These are phyloP conservation scores for Xylogone sp. DNA, from an alignment of 2,329 filamentous ascomycete genomes.

Conservation along the genomic window DNA sequence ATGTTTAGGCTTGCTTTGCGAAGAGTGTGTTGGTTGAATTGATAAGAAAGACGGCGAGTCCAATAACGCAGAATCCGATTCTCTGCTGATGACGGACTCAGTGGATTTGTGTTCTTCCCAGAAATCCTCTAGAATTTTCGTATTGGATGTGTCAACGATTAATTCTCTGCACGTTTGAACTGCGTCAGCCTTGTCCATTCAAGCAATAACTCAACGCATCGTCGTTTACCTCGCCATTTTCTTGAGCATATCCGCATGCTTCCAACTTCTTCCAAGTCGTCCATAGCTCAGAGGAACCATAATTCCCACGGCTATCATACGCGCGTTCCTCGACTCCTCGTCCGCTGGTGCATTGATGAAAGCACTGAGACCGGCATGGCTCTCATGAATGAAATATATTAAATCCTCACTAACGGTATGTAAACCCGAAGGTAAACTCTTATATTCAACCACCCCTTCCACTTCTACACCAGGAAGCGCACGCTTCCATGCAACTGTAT, in stretches of 20 bases:
- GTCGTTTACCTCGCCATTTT: constrained; percentile 62
- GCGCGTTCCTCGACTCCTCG: constrained; percentile 77
- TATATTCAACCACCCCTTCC: constrained; percentile 90
- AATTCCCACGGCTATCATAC: constrained; percentile 88
- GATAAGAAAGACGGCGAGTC: constrained; percentile 38
- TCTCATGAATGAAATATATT: constrained; percentile 87
- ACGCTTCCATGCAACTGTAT: constrained; percentile 85
- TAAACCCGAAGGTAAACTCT: constrained; percentile 87
- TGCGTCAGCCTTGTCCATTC: constrained; percentile 18
- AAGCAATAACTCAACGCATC: background rate
- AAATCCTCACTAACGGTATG: constrained; percentile 87
- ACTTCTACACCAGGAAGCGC: constrained; percentile 66
- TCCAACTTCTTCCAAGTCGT: constrained; percentile 82
- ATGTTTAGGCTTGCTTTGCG: constrained; percentile 35
- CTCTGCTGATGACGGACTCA: constrained; percentile 10
- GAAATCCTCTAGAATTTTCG: constrained; percentile 67
- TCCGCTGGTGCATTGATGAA: constrained; percentile 82
- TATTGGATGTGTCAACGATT: constrained; percentile 61
- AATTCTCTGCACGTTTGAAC: constrained; percentile 43
- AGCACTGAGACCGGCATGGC: constrained; percentile 83
- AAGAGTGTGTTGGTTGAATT: constrained; percentile 34
- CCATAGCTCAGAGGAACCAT: constrained; percentile 84
- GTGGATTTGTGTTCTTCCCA: constrained; percentile 62
- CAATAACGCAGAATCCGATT: constrained; percentile 21
- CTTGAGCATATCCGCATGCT: constrained; percentile 74